Evolutionary conservation across 257 asterid species (phyloP), one percentile per base, ranked within the genome.

Genomic region (Verbascum thapsus): DNA sequence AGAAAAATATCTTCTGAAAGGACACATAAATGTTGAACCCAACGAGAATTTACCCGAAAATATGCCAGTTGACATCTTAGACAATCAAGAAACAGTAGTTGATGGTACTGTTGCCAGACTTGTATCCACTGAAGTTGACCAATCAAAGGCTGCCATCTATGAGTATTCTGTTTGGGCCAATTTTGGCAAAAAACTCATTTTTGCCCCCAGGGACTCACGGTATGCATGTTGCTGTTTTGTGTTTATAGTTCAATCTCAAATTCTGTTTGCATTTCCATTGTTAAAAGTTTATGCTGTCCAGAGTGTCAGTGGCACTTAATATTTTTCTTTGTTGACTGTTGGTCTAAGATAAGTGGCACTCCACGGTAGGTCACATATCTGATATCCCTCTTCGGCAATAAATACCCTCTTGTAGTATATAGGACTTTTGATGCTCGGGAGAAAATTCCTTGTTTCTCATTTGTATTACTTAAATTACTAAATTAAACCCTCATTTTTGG

Each of bases 141-240:
- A 77, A 66, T 63, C 77, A 16, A 64, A 54, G 58, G 71, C 53
- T 58, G 79, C 86, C 55, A 70, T 70, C 53, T 92, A 85, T 44
- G 88, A 80, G 71, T 92, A 86, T 78, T 83, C 94, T 48, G 52
- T 82, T 58, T 92, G 98, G 98, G 94, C 96, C 32, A 82, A 64
- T 70, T 75, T 77, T 34, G 91, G 96, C 49, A 85, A 79, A 64
- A 72, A 74, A 57, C 86, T 86, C 57, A 74, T 69, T 66, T 79
- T 88, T 81, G 79, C 83, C 67, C 98, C 98, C 58, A 79, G 69
- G 35, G 98, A 92, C 70, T 72, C 81, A 2, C 66, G 95, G 98
- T 91, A 87, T 59, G 79, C 63, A 20, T 70, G 11, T 41, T 61
- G 38, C 17, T 6, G 37, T 17, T 32, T 63, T 66, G 50, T 44